Base-by-base conservation (phyloP, 495 filamentous ascomycete genomes). In the Aspergillus biplanus region DNA sequence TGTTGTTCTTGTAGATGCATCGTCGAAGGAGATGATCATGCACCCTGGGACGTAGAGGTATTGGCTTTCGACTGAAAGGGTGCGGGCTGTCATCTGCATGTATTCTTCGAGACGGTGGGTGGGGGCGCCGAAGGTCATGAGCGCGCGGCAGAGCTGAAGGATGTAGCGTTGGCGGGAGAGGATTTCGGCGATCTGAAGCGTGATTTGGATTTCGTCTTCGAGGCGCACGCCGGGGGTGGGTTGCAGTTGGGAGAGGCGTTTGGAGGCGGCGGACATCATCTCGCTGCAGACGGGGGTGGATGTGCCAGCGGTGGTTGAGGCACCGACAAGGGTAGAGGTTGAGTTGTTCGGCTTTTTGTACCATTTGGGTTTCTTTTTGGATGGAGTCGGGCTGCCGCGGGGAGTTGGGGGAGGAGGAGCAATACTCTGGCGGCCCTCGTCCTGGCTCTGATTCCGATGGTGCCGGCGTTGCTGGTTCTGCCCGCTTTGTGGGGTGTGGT, bases 11-110 rank as follows among this genome's bases (percentile, higher is more conserved):
- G 91, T 95, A 15, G 86, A 84, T 7, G 86, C 85, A 83, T 98
- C 94, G 68, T 96, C 93, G 69, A 98, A 97, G 0, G 92, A 92
- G 73, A 97, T 90, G 71, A 98, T 90, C 94, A 97, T 98, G 66
- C 90, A 95, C 6, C 91, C 92, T 0, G 94, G 94, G 4, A 97
- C 87, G 73, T 97, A 97, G 47, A 97, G 75, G 71, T 95, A 97
- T 65, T 97, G 93, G 44, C 88, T 91, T 44, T 96, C 91, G 33
- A 97, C 91, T 69, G 92, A 90, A 21, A 98, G 84, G 11, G 95
- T 92, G 3, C 90, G 84, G 12, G 93, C 90, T 15, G 91, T 92
- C 92, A 93, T 96, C 57, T 84, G 86, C 89, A 98, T 90, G 72
- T 97, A 96, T 66, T 90, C 89, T 71, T 92, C 90, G 13, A 92